Base-by-base conservation (phyloP, 73 alveolate species). In the Paramecium pentaurelia region DNA sequence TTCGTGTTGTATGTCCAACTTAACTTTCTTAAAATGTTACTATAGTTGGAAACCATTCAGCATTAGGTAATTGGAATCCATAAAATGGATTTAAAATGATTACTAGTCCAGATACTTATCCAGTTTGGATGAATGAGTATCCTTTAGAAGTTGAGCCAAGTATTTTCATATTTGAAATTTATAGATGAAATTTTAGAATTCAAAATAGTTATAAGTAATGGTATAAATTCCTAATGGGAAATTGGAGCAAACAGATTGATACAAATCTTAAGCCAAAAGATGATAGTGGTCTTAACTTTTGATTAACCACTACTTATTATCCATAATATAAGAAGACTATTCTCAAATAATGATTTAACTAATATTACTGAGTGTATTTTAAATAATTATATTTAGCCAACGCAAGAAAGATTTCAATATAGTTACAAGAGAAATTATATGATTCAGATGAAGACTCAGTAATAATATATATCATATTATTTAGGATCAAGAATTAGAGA, bases 21-120 rank as follows among this genome's bases (percentile, higher is more conserved):
- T 28, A 60, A 58, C 42, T 87, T 25, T 44, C 80, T 34, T 27
- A 87, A 68, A 49, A 25, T 10, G 54, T 87, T 20, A 34, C 10
- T 6, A 87, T 87, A 30, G 93, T 87, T 18, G 93, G 93, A 38
- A 87, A 87, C 49, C 36, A 40, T 25, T 85, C 89, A 2, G 16
- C 59, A 77, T 87, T 87, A 87, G 93, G 93, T 8, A n/a, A 68
- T 68, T 87, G 93, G 93, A 49, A 87, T 68, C 93, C 93, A 1
- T 60, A 38, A 14, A 60, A 87, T 59, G 93, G 93, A 34, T 18
- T 87, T 36, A 37, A 38, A 42, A 42, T 87, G 77, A 87, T 42
- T 10, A 87, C 93, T 18, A 77, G 32, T 42, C 64, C 58, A 36
- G 87, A 87, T 22, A 87, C 44, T 45, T 87, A 87, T 38, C 93